Conservation (phyloP, 805 yeast genomes). For the Nakazawaea anatomiae region DNA sequence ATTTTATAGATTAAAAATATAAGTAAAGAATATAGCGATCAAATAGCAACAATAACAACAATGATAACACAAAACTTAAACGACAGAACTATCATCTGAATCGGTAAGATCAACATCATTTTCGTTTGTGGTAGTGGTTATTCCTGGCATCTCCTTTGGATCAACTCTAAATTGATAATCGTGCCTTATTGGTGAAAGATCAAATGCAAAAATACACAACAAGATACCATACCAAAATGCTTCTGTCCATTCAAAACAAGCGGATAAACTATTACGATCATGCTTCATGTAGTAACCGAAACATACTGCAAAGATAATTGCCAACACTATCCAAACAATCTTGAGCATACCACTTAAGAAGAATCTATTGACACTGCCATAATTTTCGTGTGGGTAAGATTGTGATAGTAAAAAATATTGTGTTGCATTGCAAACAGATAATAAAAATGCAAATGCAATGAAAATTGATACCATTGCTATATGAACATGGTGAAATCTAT, state of each 20-base stretch:
- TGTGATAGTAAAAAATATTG: conserved; percentile 32
- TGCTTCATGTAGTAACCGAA: conserved; percentile 43
- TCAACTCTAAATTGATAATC: neutral
- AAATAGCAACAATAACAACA: neutral
- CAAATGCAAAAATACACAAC: conserved; percentile 58
- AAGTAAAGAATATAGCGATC: neutral
- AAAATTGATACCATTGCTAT: conserved; percentile 67
- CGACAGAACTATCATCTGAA: neutral
- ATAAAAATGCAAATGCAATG: conserved; percentile 57
- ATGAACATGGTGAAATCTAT: conserved; percentile 50
- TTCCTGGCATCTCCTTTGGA: neutral
- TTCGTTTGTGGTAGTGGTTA: neutral
- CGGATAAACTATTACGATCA: conserved; percentile 42
- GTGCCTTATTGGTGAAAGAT: conserved; percentile 31
- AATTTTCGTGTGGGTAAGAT: conserved; percentile 13
- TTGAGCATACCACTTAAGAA: conserved; percentile 49
- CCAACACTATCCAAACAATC: conserved; percentile 57
- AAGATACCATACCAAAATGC: conserved; percentile 81
- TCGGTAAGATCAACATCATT: neutral
- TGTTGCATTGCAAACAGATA: conserved; percentile 36
- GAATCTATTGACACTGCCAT: conserved; percentile 15
- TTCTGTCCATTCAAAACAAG: conserved; percentile 78
- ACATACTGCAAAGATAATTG: conserved; percentile 61
- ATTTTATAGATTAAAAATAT: too few relatives aligned
- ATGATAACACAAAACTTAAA: neutral